phyloP scores from a whole-genome alignment of 2,329 filamentous ascomycete genomes.

The Raffaelea deltoideospora region DNA sequence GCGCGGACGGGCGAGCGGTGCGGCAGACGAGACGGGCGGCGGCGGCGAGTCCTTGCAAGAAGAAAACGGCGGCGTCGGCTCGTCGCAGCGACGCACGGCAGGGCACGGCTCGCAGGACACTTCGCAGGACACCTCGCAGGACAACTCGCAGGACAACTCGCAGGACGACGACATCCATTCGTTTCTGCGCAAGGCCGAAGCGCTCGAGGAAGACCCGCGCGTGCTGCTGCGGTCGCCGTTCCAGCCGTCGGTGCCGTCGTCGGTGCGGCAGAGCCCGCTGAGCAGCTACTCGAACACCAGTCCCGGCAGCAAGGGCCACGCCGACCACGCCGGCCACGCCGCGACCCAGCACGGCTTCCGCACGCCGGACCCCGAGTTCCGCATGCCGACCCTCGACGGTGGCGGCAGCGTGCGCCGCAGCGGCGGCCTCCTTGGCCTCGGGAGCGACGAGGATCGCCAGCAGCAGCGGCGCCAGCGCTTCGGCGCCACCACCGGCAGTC shows the following conservation, averaged over 20 bases:
- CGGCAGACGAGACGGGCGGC: too few relatives aligned
- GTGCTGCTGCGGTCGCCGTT: conserved; percentile 40
- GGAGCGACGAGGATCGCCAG: conserved; percentile 8
- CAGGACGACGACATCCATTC: conserved; percentile 40
- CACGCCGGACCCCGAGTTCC: conserved; percentile 34
- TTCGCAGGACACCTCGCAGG: background rate
- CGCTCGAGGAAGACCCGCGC: conserved; percentile 31
- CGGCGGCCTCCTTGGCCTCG: conserved; percentile 10
- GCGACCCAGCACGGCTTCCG: conserved; percentile 14
- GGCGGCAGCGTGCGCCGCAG: conserved; percentile 17
- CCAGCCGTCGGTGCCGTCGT: conserved; percentile 32
- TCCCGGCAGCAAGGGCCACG: background rate
- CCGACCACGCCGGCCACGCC: too few relatives aligned
- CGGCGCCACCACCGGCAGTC: too few relatives aligned
- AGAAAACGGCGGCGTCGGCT: too few relatives aligned
- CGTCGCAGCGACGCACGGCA: too few relatives aligned
- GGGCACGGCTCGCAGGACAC: background rate
- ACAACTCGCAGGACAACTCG: too few relatives aligned
- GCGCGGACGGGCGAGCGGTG: too few relatives aligned
- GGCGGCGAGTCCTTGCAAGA: too few relatives aligned
- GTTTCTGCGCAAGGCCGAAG: conserved; percentile 36
- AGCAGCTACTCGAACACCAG: conserved; percentile 5
- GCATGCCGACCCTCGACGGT: conserved; percentile 34
- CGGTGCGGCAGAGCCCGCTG: conserved; percentile 16
- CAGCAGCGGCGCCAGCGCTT: background rate